Evolutionary conservation across 148 eudicot genomes (phyloP), one percentile per base, ranked within the genome.

Genomic region (Tetragonia tetragonoides): DNA sequence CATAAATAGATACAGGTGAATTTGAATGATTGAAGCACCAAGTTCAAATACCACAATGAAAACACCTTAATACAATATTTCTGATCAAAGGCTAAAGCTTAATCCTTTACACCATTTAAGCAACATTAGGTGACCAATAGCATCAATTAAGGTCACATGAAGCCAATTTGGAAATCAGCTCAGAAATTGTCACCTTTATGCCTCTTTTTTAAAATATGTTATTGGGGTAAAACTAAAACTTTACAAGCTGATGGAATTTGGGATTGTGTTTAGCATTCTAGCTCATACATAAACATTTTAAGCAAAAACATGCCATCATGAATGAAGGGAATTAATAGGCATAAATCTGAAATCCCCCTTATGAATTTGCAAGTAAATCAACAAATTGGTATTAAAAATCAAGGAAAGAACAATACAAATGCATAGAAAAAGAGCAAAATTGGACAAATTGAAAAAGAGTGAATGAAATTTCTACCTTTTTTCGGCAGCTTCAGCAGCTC

Each of bases 401-500:
- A 28, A 28, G 34, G 34, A 28, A 28, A 28, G 34, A 28, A 28
- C 34, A 28, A 28, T 28, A 28, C 1, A 28, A 28, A 28, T 0
- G 34, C 34, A 28, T 28, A 28, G 34, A 28, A 28, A 28, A 0
- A 9, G 34, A 56, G 21, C 3, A 37, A 20, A 57, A 72, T 20
- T 6, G 10, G 40, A 1, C 3, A 54, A 66, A 66, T 0, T 6
- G 5, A 53, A 57, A 20, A 68, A 42, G 20, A 40, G 12, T 38
- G 67, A 67, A 61, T 71, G 51, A 38, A 23, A 75, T 51, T 81
- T n/a, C n/a, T n/a, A 78, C 95, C 97, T 93, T 65, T 81, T 88
- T 74, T 92, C 75, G 56, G 98, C 98, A 74, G 98, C 98, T 80
- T 89, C 92, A 21, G 97, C 98, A 64, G 98, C 98, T 85, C 75